A percentile compares a stretch with the other conserved stretches of the same genome.
Conservation (phyloP, 1,284 basidiomycete genomes). For the Apiotrichum veenhuisii region DNA sequence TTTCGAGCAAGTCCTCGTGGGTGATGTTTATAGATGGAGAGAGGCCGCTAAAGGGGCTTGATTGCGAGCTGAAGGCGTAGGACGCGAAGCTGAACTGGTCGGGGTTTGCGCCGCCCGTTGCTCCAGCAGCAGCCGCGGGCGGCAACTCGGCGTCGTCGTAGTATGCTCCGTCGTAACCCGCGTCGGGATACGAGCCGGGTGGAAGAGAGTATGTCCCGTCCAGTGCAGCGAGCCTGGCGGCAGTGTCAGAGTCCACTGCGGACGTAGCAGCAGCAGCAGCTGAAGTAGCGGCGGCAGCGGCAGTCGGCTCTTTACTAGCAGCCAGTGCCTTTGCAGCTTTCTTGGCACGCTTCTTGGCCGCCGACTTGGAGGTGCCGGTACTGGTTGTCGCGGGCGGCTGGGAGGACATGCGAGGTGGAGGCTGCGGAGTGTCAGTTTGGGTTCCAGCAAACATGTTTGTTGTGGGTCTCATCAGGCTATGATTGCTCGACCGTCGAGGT, state of each 20-base stretch:
- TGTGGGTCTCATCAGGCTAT: too few species aligned
- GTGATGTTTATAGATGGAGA: constrained; percentile 42
- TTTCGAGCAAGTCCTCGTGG: constrained; percentile 49
- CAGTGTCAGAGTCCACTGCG: background rate
- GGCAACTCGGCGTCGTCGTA: constrained; percentile 31
- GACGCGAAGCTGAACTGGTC: constrained; percentile 21
- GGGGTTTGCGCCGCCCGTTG: background rate
- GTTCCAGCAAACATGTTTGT: background rate
- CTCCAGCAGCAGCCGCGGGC: constrained; percentile 4
- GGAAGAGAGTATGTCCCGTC: constrained; percentile 1
- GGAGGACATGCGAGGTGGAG: constrained; percentile 36
- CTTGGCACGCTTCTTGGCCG: constrained; percentile 48
- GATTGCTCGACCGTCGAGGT: too few species aligned
- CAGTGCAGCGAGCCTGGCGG: background rate
- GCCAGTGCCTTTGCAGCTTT: constrained; percentile 37
- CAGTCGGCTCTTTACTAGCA: constrained; percentile 3
- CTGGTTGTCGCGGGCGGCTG: constrained; percentile 28
- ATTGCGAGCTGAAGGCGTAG: constrained; percentile 19
- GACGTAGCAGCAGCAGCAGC: background rate
- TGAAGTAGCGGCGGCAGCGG: constrained; percentile 3
- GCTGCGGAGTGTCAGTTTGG: constrained; percentile 4
- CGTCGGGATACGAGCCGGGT: constrained; percentile 18
- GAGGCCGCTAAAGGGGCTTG: constrained; percentile 28
- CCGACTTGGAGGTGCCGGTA: constrained; percentile 44
- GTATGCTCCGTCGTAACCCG: constrained; percentile 30